These are phyloP conservation scores for Meredithiella fracta DNA, from an alignment of 2,329 filamentous ascomycete species.

Conservation along the genomic window DNA sequence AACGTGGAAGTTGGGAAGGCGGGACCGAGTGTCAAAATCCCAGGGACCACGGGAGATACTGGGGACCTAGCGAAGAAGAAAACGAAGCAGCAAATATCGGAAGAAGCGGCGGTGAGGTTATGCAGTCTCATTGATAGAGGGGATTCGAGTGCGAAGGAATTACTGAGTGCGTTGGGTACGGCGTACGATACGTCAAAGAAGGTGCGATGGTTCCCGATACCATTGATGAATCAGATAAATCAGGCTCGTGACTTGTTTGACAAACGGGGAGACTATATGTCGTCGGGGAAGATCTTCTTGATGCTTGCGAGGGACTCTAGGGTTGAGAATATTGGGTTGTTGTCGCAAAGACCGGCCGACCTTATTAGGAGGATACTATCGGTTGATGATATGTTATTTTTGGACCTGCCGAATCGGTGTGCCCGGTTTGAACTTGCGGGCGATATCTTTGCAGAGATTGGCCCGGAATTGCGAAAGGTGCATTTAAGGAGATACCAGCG, in stretches of 20 bases:
- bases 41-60: not conserved
- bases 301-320: slow-evolving; percentile 4
- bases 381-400: slow-evolving; percentile 9
- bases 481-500: slow-evolving; percentile 7
- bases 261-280: slow-evolving; percentile 2
- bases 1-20: not conserved
- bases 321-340: not conserved
- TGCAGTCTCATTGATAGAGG: not conserved
- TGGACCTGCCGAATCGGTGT: not conserved
- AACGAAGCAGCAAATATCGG: not conserved
- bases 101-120: not conserved
- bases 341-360: slow-evolving; percentile 2
- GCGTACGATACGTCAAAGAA: not conserved
- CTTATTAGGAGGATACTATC: slow-evolving; percentile 2
- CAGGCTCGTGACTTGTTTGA: not conserved
- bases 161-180: not conserved
- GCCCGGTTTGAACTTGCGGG: slow-evolving; percentile 7
- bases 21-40: not conserved
- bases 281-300: not conserved
- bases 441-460: slow-evolving; percentile 3
- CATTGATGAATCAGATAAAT: not conserved
- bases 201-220: not conserved
- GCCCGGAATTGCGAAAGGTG: not conserved
- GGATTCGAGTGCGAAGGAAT: not conserved
- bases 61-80: not conserved